phyloP scores from a whole-genome alignment of 2,329 filamentous ascomycete species.

The Aureobasidium sp. region DNA sequence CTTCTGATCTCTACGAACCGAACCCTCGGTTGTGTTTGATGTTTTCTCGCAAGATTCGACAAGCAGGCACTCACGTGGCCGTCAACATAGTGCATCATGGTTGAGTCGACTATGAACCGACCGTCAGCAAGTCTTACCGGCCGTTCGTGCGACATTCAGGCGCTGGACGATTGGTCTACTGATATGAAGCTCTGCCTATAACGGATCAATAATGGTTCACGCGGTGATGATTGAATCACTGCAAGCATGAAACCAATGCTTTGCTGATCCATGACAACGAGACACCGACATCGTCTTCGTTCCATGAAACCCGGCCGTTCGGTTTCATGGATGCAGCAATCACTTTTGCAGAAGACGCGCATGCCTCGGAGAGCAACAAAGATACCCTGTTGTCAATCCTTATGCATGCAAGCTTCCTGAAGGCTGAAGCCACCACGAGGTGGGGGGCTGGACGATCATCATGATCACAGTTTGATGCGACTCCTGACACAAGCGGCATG shows the following conservation, averaged over 20 bases:
- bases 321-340: background rate
- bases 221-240: background rate
- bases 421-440: constrained; percentile 9
- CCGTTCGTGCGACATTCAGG: constrained; percentile 2
- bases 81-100: background rate
- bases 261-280: background rate
- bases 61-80: constrained; percentile 9
- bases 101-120: background rate
- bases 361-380: background rate
- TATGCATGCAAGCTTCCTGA: constrained; percentile 12
- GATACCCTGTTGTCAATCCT: constrained; percentile 1
- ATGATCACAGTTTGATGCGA: constrained; percentile 7
- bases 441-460: constrained; percentile 6
- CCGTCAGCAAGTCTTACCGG: background rate
- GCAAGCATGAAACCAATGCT: background rate
- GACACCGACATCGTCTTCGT: background rate
- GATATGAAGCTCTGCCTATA: background rate
- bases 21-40: constrained; percentile 1
- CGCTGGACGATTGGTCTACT: constrained; percentile 4
- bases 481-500: constrained; percentile 9
- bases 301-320: background rate
- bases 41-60: background rate
- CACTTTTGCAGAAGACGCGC: background rate
- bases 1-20: constrained; percentile 6
- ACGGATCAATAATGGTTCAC: constrained; percentile 7